Conservation (phyloP, 495 filamentous ascomycete species). For the Antarctomyces pellizariae region DNA sequence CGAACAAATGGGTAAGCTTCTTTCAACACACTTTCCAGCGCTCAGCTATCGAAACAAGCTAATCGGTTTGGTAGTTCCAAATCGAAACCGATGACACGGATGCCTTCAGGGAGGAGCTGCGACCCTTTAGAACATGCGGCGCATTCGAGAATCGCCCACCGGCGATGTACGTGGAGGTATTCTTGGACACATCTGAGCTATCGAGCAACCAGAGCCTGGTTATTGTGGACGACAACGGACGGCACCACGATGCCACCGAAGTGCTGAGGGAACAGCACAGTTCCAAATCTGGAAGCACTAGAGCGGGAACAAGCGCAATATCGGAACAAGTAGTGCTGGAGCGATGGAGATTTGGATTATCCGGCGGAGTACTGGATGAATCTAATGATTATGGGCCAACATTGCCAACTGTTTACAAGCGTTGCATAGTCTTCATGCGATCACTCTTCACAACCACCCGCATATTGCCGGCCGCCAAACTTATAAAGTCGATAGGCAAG, state of each 20-base stretch:
- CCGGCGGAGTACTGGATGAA: slow-evolving; percentile 22
- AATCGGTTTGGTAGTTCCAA: slow-evolving; percentile 43
- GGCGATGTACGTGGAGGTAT: slow-evolving; percentile 75
- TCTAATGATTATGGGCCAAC: slow-evolving; percentile 41
- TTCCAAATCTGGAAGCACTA: slow-evolving; percentile 25
- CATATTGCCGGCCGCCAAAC: slow-evolving; percentile 73
- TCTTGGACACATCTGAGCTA: slow-evolving; percentile 57
- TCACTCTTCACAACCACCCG: slow-evolving; percentile 71
- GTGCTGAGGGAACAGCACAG: slow-evolving; percentile 43
- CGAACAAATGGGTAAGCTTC: slow-evolving; percentile 85
- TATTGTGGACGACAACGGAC: slow-evolving; percentile 66
- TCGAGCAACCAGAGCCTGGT: slow-evolving; percentile 72
- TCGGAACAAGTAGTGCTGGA: slow-evolving; percentile 65
- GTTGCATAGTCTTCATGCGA: slow-evolving; percentile 80
- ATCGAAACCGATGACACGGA: slow-evolving; percentile 85
- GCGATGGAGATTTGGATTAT: slow-evolving; percentile 70
- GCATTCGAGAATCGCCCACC: slow-evolving; percentile 56
- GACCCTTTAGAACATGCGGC: slow-evolving; percentile 56
- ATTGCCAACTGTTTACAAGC: slow-evolving; percentile 84
- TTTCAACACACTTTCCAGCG: slow-evolving; percentile 6
- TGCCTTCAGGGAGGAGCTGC: slow-evolving; percentile 53
- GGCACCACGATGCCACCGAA: slow-evolving; percentile 78
- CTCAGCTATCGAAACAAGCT: slow-evolving; percentile 3
- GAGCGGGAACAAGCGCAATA: slow-evolving; percentile 20
- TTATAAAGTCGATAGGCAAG: slow-evolving; percentile 49